Base-by-base conservation (phyloP, 2,329 filamentous ascomycete genomes). In the Aspergillus aculeatus region DNA sequence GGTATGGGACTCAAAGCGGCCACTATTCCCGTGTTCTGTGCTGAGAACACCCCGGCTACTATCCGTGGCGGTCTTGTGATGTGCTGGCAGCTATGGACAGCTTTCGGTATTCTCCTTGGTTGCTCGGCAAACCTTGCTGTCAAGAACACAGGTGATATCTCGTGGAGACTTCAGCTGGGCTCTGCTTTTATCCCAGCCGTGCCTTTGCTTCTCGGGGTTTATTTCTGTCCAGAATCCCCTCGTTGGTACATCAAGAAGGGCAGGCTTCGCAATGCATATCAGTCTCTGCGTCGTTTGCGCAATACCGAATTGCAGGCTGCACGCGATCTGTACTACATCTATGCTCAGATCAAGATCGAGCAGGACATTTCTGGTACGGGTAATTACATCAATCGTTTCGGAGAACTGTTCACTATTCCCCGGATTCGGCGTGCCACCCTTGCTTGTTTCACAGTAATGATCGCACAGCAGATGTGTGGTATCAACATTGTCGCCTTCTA, bases 361-460 rank as follows among this genome's bases (percentile, higher is more conserved):
- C 65, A 68, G 57, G 70, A 67, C 56, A 70, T 78, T 58, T 66
- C 74, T 16, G 76, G 74, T 16, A 59, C 81, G 5, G 83, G 77
- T 67, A 87, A 82, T 73, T 88, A 89, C 68, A 35, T 86, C 53
- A 83, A 79, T 23, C 84, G 89, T 16, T 86, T 91, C 64, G 55
- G 78, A 48, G 76, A 81, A 60, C 71, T 85, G 0, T 81, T 82
- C 62, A 81, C 79, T 12, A 78, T 81, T 54, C 79, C 79, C 5
- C 77, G 80, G 19, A 73, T 81, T 57, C 76, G 80, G 44, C 78
- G 80, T 47, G 92, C 92, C 2, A 93, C 87, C 3, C 81, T 90
- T 31, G 91, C 91, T 5, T 89, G 90, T 0, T 90, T 87, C 64
- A 86, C 86, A 1, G 90, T 94, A 65, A 96, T 96, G 91, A 86